Base-by-base conservation (phyloP, 768 basidiomycete genomes). In the Pleurotus djamor region DNA sequence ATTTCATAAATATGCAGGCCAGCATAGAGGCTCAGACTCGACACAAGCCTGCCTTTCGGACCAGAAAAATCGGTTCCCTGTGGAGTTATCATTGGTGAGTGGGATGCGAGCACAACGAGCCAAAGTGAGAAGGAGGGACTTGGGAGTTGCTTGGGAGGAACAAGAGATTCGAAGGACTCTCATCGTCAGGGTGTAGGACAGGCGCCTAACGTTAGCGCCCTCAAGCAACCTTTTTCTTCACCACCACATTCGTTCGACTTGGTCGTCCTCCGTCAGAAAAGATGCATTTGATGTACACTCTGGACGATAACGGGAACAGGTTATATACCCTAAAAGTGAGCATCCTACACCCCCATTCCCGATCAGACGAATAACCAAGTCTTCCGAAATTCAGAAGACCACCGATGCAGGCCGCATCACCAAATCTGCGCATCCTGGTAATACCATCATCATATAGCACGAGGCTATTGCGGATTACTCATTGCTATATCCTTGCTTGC, bases 211-310 rank as follows among this genome's bases (percentile, higher is more conserved):
- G 9, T 41, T n/a, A 41, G 38, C 38, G 38, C 38, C 38, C 38
- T 2, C 16, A 33, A 49, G 1, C 12, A 9, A 49, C 48, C 32
- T 33, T 9, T 12, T 28, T 28, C 21, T 28, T 28, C 21, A 28
- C 21, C 21, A 28, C 3, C 3, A 28, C 21, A 28, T 28, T 28
- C 21, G 21, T 28, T 28, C 21, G 21, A 17, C n/a, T 12, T 47
- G 2, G 45, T 34, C 55, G 55, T 57, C n/a, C 36, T 52, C 6
- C 12, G 70, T 70, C 21, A 28, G 3, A 28, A 28, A 79, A 63
- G 69, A 98, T 98, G 96, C 96, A 98, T 86, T 80, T 98, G 68
- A 98, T 98, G 96, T 98, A 96, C 76, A 91, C 89, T 13, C 64
- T 90, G 48, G 90, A 94, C 66, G 83, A 82, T 59, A 72, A 73